Percentiles rank a stretch among this genome's conserved stretches.
These are phyloP conservation scores for Lolium perenne DNA, from an alignment of 176 grass and related monocot genomes.

Conservation along the genomic window DNA sequence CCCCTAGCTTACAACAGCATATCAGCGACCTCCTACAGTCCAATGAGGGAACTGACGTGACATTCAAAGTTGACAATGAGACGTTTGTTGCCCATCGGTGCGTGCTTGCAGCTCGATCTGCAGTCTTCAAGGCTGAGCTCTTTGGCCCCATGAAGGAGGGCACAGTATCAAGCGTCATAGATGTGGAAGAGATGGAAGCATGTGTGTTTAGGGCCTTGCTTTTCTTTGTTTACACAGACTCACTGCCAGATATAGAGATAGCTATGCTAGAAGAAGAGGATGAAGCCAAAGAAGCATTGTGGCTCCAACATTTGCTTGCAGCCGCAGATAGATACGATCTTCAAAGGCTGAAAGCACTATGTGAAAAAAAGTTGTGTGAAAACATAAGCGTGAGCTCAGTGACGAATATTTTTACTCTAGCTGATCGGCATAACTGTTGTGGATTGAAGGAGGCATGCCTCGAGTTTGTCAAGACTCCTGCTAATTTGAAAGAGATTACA, in stretches of 20 bases:
- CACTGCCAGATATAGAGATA: not conserved
- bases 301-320: conserved; percentile 15
- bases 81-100: not conserved
- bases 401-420: not conserved
- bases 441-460: conserved; percentile 1
- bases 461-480: not conserved
- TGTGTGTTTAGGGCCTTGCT: not conserved
- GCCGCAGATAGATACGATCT: conserved; percentile 6
- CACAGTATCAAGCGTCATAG: not conserved
- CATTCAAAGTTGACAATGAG: not conserved
- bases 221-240: not conserved
- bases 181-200: not conserved
- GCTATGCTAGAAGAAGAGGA: not conserved
- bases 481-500: conserved; percentile 9
- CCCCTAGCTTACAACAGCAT: not conserved
- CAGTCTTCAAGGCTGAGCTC: not conserved
- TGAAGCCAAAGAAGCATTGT: not conserved
- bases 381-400: not conserved
- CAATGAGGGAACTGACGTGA: not conserved
- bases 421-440: not conserved
- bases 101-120: not conserved
- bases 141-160: conserved; percentile 23
- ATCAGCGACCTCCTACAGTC: not conserved
- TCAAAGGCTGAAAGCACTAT: not conserved
- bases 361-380: not conserved